A percentile compares a stretch with the other conserved stretches of the same genome.
Conservation (phyloP, 2,329 filamentous ascomycete species). For the Colletotrichum aenigma region DNA sequence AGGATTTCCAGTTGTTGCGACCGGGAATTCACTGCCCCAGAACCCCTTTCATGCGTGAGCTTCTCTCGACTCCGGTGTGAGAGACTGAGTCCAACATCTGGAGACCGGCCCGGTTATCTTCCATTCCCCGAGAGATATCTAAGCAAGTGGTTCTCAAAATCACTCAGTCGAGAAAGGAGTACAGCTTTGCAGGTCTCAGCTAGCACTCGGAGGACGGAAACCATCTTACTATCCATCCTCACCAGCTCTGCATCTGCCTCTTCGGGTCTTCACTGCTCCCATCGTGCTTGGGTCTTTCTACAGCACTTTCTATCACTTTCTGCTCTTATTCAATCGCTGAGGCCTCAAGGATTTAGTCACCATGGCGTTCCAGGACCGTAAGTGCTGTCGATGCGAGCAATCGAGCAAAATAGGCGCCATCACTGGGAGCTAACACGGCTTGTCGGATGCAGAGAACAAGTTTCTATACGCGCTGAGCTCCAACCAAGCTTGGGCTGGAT, state of each 20-base stretch:
- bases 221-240: background rate
- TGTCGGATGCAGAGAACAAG: conserved; percentile 49
- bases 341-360: background rate
- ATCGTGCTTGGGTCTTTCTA: background rate
- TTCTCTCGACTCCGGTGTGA: background rate
- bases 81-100: background rate
- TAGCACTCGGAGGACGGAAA: background rate
- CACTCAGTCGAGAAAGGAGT: background rate
- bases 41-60: background rate
- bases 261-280: background rate
- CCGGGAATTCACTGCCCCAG: background rate
- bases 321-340: background rate
- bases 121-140: background rate
- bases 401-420: background rate
- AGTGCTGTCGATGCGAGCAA: background rate
- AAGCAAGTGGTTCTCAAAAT: background rate
- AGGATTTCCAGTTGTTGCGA: background rate
- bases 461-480: conserved; percentile 68
- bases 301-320: background rate
- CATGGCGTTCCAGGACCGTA: conserved; percentile 18
- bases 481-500: conserved; percentile 74
- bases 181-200: conserved; percentile 11
- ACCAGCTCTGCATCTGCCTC: background rate
- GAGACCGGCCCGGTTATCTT: background rate
- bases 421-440: background rate